Evolutionary conservation across 257 asterid genomes (phyloP).

Genomic region (Cordia subcordata): DNA sequence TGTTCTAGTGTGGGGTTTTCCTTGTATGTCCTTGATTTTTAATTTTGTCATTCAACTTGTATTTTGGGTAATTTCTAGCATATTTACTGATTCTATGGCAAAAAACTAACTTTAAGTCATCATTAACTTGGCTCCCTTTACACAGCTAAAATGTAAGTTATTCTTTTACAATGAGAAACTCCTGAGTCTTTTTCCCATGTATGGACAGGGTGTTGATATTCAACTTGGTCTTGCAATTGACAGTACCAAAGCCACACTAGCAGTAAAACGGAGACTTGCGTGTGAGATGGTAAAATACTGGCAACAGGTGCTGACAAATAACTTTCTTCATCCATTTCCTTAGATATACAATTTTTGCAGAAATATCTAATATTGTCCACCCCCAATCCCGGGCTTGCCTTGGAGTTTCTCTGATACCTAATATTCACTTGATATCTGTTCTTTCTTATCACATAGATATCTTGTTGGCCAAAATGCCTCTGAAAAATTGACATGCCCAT

Average conservation of each 20-base stretch:
- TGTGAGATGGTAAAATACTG: conserved; percentile 99
- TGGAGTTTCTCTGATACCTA: no score
- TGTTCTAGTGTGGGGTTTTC: no score
- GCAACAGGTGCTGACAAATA: conserved; percentile 75
- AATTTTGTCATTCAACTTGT: neutral
- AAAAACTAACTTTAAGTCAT: no score
- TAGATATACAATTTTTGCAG: no score
- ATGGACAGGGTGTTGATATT: conserved; percentile 87
- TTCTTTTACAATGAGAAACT: conserved; percentile 11
- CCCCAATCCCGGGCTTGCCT: no score
- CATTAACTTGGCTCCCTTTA: no score
- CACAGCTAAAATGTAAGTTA: neutral
- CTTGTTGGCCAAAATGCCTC: neutral
- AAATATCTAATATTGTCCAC: no score
- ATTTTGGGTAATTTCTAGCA: neutral
- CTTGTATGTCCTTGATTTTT: no score
- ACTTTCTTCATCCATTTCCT: neutral
- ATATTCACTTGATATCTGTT: no score
- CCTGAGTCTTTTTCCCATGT: conserved; percentile 6
- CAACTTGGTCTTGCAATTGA: conserved; percentile 99
- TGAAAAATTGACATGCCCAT: neutral
- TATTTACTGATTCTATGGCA: neutral
- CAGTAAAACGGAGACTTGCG: conserved; percentile 96
- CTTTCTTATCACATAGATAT: neutral
- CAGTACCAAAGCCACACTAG: conserved; percentile 95